Conservation (phyloP, 1,139 yeast species). For the Wickerhamiella infanticola region DNA sequence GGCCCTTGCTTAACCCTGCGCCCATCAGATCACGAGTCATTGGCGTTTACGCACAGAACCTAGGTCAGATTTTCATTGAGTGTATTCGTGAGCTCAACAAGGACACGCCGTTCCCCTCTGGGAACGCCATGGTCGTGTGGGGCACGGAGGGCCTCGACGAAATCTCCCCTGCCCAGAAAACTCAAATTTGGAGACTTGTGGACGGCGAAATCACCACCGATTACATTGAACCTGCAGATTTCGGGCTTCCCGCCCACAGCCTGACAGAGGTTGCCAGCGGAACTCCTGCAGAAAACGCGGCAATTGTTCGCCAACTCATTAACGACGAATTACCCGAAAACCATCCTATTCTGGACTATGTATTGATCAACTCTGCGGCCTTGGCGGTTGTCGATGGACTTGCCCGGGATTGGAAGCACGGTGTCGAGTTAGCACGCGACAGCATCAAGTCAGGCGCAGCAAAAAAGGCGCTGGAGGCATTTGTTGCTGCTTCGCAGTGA, state of each 20-base stretch:
- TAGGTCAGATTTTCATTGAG: conserved; percentile 74
- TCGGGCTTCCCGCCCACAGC: conserved; percentile 64
- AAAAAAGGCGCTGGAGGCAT: conserved; percentile 33
- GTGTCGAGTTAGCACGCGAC: conserved; percentile 56
- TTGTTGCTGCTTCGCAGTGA: background rate
- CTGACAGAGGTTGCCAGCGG: conserved; percentile 60
- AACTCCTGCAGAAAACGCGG: conserved; percentile 76
- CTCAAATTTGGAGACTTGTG: conserved; percentile 63
- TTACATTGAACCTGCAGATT: conserved; percentile 38
- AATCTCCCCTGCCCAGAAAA: conserved; percentile 72
- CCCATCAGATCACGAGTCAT: conserved; percentile 68
- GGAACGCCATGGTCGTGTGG: conserved; percentile 71
- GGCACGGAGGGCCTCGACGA: conserved; percentile 88
- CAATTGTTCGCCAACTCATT: conserved; percentile 39
- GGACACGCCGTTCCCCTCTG: conserved; percentile 30
- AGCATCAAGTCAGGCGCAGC: conserved; percentile 60
- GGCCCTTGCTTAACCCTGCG: conserved; percentile 86
- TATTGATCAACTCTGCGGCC: conserved; percentile 74
- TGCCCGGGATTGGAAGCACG: conserved; percentile 55
- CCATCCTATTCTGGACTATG: conserved; percentile 70
- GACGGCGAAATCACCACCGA: conserved; percentile 23
- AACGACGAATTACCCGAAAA: conserved; percentile 36
- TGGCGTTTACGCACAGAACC: conserved; percentile 68
- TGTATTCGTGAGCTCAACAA: conserved; percentile 50
- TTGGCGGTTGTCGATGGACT: conserved; percentile 61